Conservation (phyloP, 345 rosid species). For the Zanthoxylum bungeanum region DNA sequence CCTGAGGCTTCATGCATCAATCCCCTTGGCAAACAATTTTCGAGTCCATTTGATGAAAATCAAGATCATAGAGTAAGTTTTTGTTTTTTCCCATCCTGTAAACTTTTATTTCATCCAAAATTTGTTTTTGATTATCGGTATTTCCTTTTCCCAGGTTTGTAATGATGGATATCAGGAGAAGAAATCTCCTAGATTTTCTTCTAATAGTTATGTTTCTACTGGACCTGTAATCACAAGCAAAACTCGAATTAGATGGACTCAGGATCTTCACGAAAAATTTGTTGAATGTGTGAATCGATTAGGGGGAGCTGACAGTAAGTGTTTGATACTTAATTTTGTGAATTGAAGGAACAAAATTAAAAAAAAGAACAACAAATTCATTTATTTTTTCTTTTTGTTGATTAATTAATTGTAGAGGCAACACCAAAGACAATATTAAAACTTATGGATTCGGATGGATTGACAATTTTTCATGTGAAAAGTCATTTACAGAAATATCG, state of each 20-base stretch:
- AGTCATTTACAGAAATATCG: constrained; percentile 99
- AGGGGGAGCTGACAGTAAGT: constrained; percentile 84
- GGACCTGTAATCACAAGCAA: constrained; percentile 34
- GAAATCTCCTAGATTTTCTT: constrained; percentile 27
- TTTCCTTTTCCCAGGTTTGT: constrained; percentile 25
- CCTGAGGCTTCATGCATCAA: constrained; percentile 16
- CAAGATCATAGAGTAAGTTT: constrained; percentile 49
- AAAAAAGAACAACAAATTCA: not conserved
- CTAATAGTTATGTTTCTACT: constrained; percentile 16
- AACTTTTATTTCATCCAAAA: not conserved
- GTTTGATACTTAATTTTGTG: not conserved
- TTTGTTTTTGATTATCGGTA: not conserved
- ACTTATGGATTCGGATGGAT: constrained; percentile 84
- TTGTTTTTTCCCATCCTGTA: not conserved
- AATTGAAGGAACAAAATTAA: not conserved
- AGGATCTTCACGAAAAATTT: constrained; percentile 85
- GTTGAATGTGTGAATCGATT: constrained; percentile 73
- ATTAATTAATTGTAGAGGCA: constrained; percentile 49
- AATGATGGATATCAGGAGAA: constrained; percentile 27
- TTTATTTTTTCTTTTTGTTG: not conserved
- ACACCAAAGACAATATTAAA: constrained; percentile 89
- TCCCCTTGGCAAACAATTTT: constrained; percentile 16
- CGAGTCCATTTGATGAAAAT: constrained; percentile 37
- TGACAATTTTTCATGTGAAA: constrained; percentile 94
- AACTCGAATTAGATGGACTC: constrained; percentile 84